These are phyloP conservation scores for Polygonum aviculare DNA, from an alignment of 148 eudicot genomes.

Conservation along the genomic window DNA sequence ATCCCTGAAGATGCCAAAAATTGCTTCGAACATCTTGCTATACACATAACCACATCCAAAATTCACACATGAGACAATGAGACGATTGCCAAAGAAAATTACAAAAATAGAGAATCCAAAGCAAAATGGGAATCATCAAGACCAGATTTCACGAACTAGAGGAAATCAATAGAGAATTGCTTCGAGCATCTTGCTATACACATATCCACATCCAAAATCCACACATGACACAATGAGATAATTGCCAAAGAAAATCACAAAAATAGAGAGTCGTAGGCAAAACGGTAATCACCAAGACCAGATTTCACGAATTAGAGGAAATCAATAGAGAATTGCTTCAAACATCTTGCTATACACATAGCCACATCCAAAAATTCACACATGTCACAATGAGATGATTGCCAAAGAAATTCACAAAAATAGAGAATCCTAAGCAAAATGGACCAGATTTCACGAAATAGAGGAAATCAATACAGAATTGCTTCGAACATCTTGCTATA, in stretches of 20 bases:
- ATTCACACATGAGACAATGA: neutral
- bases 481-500: constrained; percentile 73
- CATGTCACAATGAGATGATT: neutral
- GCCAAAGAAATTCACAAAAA: constrained; percentile 13
- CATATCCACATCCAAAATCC: neutral
- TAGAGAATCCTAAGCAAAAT: neutral
- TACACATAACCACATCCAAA: constrained; percentile 1
- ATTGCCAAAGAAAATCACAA: constrained; percentile 13
- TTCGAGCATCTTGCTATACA: constrained; percentile 57
- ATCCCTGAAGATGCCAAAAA: constrained; percentile 61
- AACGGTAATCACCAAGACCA: too few species aligned
- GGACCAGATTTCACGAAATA: too few species aligned
- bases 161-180: constrained; percentile 22
- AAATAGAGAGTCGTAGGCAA: neutral
- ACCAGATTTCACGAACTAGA: too few species aligned
- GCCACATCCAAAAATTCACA: neutral
- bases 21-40: constrained; percentile 73
- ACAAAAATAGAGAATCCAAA: neutral
- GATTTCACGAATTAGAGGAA: too few species aligned
- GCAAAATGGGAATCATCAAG: neutral
- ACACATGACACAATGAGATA: neutral
- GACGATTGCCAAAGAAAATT: constrained; percentile 10
- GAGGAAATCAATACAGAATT: constrained; percentile 5
- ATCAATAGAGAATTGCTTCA: constrained; percentile 60
- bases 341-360: constrained; percentile 49